Evolutionary conservation across 495 filamentous ascomycete species (phyloP).

Genomic region (Penicillium waksmanii): DNA sequence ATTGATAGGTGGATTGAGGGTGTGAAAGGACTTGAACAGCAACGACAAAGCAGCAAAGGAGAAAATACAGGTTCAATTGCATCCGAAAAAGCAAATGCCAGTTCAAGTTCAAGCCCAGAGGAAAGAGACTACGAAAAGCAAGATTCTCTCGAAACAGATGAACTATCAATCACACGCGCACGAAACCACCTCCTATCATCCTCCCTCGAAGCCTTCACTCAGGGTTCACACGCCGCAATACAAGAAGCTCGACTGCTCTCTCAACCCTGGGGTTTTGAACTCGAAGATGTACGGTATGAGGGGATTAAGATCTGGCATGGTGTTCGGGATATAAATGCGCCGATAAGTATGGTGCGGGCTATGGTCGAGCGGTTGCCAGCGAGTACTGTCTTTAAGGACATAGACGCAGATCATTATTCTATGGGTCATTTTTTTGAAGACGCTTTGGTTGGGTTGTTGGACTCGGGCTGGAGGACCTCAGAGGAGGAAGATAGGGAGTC

Average conservation of each 20-base stretch:
- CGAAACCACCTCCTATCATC: neutral
- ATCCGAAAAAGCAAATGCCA: too few species aligned
- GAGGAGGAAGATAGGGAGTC: too few species aligned
- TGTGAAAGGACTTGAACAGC: neutral
- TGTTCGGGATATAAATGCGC: slow-evolving; percentile 15
- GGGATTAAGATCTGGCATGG: slow-evolving; percentile 17
- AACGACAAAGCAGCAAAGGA: too few species aligned
- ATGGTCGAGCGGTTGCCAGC: slow-evolving; percentile 25
- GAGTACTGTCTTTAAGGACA: neutral
- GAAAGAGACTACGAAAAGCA: neutral
- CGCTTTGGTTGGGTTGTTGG: neutral
- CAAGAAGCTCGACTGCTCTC: slow-evolving; percentile 15
- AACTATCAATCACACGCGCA: neutral
- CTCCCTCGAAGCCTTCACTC: slow-evolving; percentile 34
- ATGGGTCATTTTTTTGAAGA: slow-evolving; percentile 4
- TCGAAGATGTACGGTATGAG: slow-evolving; percentile 14
- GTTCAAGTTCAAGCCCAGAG: neutral
- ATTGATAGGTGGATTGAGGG: slow-evolving; percentile 9
- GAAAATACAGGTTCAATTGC: too few species aligned
- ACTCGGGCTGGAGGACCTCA: neutral
- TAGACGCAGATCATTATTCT: slow-evolving; percentile 5
- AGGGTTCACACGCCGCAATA: slow-evolving; percentile 12
- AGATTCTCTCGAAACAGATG: neutral
- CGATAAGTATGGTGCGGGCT: slow-evolving; percentile 15
- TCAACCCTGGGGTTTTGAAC: slow-evolving; percentile 14